Evolutionary conservation across 2,329 filamentous ascomycete species (phyloP).

Genomic region (Sclerotinia minor): DNA sequence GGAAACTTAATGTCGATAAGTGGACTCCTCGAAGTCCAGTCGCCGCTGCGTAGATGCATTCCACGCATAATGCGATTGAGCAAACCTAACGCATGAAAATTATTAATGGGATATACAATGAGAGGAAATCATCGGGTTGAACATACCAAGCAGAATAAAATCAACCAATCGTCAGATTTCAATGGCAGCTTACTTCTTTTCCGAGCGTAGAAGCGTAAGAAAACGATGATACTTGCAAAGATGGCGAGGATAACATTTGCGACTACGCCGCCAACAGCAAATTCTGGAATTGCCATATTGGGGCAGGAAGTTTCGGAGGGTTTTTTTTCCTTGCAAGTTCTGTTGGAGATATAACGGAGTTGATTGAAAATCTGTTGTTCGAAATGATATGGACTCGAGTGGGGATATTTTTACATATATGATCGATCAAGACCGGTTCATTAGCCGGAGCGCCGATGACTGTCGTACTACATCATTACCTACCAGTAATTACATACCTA

Average conservation of each 20-base stretch:
- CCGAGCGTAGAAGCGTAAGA: constrained; percentile 15
- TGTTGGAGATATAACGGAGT: neutral
- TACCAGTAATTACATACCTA: neutral
- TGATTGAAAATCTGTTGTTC: neutral
- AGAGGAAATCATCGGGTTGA: neutral
- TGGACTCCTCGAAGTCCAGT: constrained; percentile 15
- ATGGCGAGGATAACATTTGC: constrained; percentile 17
- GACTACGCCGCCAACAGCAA: constrained; percentile 14
- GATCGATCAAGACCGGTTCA: neutral
- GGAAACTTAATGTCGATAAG: constrained; percentile 7
- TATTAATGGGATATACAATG: neutral
- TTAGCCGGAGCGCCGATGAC: neutral
- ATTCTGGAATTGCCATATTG: constrained; percentile 1
- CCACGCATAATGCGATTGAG: neutral
- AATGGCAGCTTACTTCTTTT: constrained; percentile 17
- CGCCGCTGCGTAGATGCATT: constrained; percentile 14
- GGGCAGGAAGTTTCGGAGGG: neutral
- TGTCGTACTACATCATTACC: neutral
- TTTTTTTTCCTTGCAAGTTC: neutral
- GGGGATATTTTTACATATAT: constrained; percentile 19
- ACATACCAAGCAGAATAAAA: constrained; percentile 17
- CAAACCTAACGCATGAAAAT: neutral
- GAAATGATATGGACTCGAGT: neutral
- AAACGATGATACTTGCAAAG: neutral
- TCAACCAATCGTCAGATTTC: constrained; percentile 20